Conservation (phyloP, 140 eudicot species). For the Anethum foeniculum region DNA sequence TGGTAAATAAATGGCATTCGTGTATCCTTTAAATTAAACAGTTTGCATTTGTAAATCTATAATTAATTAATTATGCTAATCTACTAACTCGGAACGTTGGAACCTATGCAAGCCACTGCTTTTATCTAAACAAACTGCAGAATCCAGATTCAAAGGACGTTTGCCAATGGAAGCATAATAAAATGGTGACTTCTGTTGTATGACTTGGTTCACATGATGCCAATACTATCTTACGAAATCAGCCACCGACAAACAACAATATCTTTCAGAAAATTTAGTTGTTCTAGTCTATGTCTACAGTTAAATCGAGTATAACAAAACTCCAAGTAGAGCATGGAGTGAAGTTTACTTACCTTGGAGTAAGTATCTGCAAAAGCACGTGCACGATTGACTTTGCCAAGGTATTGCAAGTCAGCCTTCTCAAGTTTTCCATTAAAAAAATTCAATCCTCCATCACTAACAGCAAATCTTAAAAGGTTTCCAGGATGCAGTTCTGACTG, state of each 20-base stretch:
- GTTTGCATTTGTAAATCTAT: neutral
- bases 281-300: neutral
- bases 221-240: neutral
- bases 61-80: neutral
- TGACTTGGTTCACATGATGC: neutral
- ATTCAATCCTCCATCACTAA: conserved; percentile 64
- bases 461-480: conserved; percentile 63
- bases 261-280: neutral
- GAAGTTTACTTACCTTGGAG: conserved; percentile 58
- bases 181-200: neutral
- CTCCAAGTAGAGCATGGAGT: neutral
- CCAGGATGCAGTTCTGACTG: conserved; percentile 62
- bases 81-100: neutral
- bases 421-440: conserved; percentile 75
- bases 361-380: conserved; percentile 98
- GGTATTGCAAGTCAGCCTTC: conserved; percentile 68
- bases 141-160: neutral
- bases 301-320: neutral
- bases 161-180: neutral
- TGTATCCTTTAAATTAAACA: no score
- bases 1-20: neutral
- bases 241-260: neutral
- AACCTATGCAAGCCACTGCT: neutral
- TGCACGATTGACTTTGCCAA: conserved; percentile 73
- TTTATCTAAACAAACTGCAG: neutral